Conservation (phyloP, 441 rosid genomes). For the Erodium texanum region DNA sequence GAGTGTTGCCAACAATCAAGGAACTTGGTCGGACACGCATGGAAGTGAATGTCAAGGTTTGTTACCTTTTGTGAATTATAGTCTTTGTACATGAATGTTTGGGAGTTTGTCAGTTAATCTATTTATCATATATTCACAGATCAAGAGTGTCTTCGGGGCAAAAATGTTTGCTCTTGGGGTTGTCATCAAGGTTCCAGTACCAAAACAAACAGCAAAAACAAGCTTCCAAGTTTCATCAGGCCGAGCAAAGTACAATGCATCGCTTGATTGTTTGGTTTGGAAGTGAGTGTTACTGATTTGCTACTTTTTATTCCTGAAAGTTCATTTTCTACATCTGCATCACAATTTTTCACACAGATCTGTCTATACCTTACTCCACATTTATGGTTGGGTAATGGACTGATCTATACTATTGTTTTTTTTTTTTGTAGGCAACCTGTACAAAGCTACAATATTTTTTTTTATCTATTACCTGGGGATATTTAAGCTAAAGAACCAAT, state of each 20-base stretch:
- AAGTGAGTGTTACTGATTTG: not conserved
- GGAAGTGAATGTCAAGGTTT: conserved; percentile 87
- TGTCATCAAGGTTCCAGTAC: conserved; percentile 90
- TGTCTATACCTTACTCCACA: not conserved
- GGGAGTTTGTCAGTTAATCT: conserved; percentile 16
- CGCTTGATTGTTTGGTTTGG: conserved; percentile 55
- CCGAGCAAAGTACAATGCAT: conserved; percentile 90
- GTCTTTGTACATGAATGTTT: conserved; percentile 4
- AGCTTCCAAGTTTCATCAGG: conserved; percentile 95
- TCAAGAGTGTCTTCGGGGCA: conserved; percentile 96
- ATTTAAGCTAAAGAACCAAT: not conserved
- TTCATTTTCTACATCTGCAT: not conserved
- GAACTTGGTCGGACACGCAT: conserved; percentile 96
- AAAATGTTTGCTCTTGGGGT: conserved; percentile 99
- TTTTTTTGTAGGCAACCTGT: not conserved
- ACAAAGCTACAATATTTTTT: not conserved
- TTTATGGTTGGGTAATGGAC: not conserved
- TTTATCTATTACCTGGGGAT: not conserved
- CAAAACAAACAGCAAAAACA: conserved; percentile 95
- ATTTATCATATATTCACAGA: conserved; percentile 39
- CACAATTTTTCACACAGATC: not conserved
- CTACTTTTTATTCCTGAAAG: not conserved
- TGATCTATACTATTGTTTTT: no score
- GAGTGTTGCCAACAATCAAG: conserved; percentile 89
- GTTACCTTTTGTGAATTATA: conserved; percentile 19